Conservation (phyloP, 306 rosid species). For the Vicia sativa region DNA sequence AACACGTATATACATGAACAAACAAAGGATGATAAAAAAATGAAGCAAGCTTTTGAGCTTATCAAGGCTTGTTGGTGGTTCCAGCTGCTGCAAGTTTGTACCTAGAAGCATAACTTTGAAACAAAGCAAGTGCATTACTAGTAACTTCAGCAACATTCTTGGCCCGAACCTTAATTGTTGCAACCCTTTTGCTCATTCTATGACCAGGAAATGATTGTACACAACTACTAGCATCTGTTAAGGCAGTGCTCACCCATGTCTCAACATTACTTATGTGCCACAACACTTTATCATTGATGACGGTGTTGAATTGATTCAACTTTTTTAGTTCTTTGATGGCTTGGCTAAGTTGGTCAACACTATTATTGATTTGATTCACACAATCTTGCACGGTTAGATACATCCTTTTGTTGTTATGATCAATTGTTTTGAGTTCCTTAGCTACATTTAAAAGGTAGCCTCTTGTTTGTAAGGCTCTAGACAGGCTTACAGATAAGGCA, state of each 20-base stretch:
- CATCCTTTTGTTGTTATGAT: constrained; percentile 33
- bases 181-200: constrained; percentile 55
- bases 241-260: constrained; percentile 66
- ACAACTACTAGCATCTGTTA: constrained; percentile 60
- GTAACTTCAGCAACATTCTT: constrained; percentile 61
- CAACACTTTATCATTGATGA: constrained; percentile 38
- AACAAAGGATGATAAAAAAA: constrained; percentile 26
- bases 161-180: constrained; percentile 56
- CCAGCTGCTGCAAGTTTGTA: constrained; percentile 30
- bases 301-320: constrained; percentile 13
- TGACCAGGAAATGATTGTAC: constrained; percentile 46
- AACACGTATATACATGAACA: constrained; percentile 40
- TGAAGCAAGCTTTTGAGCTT: background rate
- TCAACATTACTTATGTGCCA: constrained; percentile 74
- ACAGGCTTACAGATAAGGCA: constrained; percentile 57
- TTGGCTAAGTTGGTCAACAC: constrained; percentile 57
- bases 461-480: constrained; percentile 48
- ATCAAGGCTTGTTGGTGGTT: constrained; percentile 34
- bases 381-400: constrained; percentile 54
- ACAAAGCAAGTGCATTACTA: constrained; percentile 61
- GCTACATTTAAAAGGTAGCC: constrained; percentile 44
- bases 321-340: constrained; percentile 48
- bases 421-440: constrained; percentile 34
- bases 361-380: constrained; percentile 51
- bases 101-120: constrained; percentile 53